Base-by-base conservation (phyloP, 441 rosid genomes). In the Dalechampia spathulata region DNA sequence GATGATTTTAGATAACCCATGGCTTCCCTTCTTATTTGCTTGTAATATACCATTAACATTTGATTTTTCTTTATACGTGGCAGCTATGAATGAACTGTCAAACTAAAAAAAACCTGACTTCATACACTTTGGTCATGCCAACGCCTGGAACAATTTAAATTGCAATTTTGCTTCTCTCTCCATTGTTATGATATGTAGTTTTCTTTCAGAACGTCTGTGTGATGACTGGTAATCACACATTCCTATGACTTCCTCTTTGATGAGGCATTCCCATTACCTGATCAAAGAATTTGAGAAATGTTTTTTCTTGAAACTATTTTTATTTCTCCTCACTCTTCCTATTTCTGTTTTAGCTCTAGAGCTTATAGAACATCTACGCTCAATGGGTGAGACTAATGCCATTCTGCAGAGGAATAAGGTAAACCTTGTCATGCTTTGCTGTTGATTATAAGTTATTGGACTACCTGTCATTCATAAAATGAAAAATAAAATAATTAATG, bases 321-420 rank as follows among this genome's bases (percentile, higher is more conserved):
- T 41, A 28, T 57, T 28, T 8, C 46, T 34, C 15, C 23, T 52
- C 15, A 27, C 44, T 62, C 27, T 37, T 44, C 51, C 21, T 26
- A 42, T 39, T 36, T 71, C 25, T 21, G n/a, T 17, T 30, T 26
- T 69, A 93, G 99, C 99, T 57, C 42, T 93, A 71, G 96, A 93
- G 68, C 80, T 93, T 68, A 90, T 93, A 58, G 96, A 93, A 60
- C 97, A 93, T 76, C 83, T 93, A 44, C 95, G 96, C 49, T 64
- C 90, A 28, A 90, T 93, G 99, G 99, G 99, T 20, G 99, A 93
- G 75, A 93, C 95, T 30, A 93, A 87, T 69, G 97, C 93, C 67
- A 95, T 90, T 76, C 74, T 87, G 59, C 83, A 87, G 62, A 85
- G 97, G 65, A 81, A 70, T 77, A 75, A 77, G 50, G 99, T 74